Evolutionary conservation across 352 stramenopile species (phyloP), one percentile per base, ranked within the genome.

Genomic region (Thalassiosira livingstoniorum): DNA sequence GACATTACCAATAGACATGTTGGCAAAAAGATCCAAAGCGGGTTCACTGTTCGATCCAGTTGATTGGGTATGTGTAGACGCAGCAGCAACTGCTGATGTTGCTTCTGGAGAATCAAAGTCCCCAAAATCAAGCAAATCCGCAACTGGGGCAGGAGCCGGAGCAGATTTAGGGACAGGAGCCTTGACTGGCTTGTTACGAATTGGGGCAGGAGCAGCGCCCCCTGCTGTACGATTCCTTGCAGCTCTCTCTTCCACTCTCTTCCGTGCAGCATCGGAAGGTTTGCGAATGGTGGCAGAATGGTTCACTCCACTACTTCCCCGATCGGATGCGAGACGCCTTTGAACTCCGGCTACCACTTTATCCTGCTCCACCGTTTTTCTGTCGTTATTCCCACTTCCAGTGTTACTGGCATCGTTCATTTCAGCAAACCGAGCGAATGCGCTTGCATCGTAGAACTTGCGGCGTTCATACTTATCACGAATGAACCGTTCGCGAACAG

Each of bases 401-500:
- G 7, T 42, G 47, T 27, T 57, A 18, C 27, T 35, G 13, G 2
- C 23, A 10, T 10, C 13, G 23, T 77, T 60, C 72, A 74, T 85
- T 29, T 77, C 73, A 21, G 68, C 61, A 29, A 76, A 45, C 21
- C 32, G 2, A 43, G 81, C 66, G 25, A 91, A 85, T 2, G 75
- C 85, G 35, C 71, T 79, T 21, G 89, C 63, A 75, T 95, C 85
- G 75, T 91, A 95, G 61, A 85, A 95, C 78, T 94, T 95, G 37
- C 90, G 83, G 29, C 89, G 82, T 84, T 95, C 91, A 72, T 95
- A 95, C 75, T 95, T 95, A 75, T 95, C 90, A 21, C 91, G 87
- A 71, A 95, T 94, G 77, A 90, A 95, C 31, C 90, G 79, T 77
- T 95, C 91, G 25, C 91, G 76, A 0, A 87, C 87, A 18, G 75